phyloP scores from a whole-genome alignment of 192 early-diverging fungal genomes.

The Gigaspora rosea region DNA sequence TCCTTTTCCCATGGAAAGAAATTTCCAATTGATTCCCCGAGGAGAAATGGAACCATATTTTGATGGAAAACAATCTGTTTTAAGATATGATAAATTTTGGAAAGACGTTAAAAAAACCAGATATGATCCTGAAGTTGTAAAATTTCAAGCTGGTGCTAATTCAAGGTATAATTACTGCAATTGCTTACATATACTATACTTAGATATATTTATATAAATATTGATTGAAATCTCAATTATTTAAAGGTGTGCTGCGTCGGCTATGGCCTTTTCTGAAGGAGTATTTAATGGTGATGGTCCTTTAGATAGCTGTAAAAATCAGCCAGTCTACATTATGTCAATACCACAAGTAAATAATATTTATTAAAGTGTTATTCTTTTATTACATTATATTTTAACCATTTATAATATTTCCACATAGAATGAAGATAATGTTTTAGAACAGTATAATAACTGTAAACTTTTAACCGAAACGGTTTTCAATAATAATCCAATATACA shows the following conservation, averaged over 20 bases:
- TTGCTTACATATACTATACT: neutral
- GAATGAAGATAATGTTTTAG: neutral
- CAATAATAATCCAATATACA: neutral
- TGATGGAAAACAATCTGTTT: too few species aligned
- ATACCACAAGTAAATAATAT: neutral
- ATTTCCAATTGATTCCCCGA: too few species aligned
- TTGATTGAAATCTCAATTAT: neutral
- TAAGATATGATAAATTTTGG: too few species aligned
- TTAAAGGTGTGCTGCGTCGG: neutral
- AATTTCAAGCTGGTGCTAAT: neutral
- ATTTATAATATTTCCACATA: neutral
- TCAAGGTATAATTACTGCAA: neutral
- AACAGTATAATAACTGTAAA: neutral
- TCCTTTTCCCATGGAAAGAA: neutral
- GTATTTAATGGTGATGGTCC: neutral
- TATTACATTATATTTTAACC: neutral
- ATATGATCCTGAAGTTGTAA: too few species aligned
- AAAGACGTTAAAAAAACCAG: too few species aligned
- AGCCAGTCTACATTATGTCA: slow-evolving; percentile 6
- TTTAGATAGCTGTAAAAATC: neutral
- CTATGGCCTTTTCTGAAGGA: neutral
- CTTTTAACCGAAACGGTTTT: neutral
- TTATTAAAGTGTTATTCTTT: neutral
- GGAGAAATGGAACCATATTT: too few species aligned
- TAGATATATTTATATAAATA: neutral